These are phyloP conservation scores for Pichia heedii DNA, from an alignment of 805 yeast species.

Conservation along the genomic window DNA sequence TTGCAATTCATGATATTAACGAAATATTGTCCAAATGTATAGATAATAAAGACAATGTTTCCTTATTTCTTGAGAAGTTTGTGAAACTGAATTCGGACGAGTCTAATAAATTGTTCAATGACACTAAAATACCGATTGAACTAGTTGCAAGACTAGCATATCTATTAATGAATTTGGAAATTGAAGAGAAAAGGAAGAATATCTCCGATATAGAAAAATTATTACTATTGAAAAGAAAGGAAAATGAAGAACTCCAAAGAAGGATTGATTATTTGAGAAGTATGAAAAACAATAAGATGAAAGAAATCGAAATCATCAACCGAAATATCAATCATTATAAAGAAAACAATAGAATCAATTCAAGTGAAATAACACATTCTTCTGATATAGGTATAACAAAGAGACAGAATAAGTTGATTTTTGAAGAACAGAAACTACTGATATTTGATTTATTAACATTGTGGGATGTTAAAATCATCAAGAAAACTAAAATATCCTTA, in stretches of 20 bases:
- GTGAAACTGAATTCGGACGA: conserved; percentile 2
- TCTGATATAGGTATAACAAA: neutral
- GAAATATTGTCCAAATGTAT: neutral
- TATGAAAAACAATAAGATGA: neutral
- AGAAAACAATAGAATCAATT: too few species aligned
- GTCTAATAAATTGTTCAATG: neutral
- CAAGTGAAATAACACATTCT: too few species aligned
- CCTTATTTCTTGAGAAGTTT: conserved; percentile 13
- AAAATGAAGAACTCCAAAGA: conserved; percentile 11
- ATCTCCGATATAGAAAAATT: neutral
- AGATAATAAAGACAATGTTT: conserved; percentile 11
- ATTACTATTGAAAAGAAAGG: conserved; percentile 3
- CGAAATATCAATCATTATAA: neutral
- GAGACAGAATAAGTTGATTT: conserved; percentile 1
- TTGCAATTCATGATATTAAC: neutral
- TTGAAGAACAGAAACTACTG: neutral
- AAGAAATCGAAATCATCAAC: neutral
- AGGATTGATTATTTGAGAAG: neutral
- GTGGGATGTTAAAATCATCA: conserved; percentile 6
- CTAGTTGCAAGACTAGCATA: conserved; percentile 24
- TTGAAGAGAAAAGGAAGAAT: neutral
- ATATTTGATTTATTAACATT: conserved; percentile 1
- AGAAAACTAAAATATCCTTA: conserved; percentile 7
- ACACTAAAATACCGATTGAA: conserved; percentile 12
- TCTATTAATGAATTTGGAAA: conserved; percentile 24